Conservation (phyloP, 2,329 filamentous ascomycete species). For the Talaromyces sp. region DNA sequence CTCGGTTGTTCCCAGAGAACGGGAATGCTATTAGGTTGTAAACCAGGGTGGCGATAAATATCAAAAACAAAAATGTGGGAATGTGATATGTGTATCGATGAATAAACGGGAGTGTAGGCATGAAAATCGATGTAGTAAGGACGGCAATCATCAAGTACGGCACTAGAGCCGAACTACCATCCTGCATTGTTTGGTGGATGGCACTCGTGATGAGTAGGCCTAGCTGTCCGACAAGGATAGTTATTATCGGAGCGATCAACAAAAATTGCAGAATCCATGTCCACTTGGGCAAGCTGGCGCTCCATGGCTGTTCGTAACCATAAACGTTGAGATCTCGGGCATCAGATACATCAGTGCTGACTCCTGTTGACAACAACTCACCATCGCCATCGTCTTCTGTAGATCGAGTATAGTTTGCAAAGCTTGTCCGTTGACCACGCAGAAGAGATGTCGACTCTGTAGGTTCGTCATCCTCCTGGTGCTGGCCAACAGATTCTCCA, state of each 20-base stretch:
- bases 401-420: slow-evolving; percentile 51
- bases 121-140: slow-evolving; percentile 67
- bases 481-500: slow-evolving; percentile 37
- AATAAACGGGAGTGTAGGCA: slow-evolving; percentile 77
- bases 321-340: slow-evolving; percentile 48
- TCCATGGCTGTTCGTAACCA: slow-evolving; percentile 81
- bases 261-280: slow-evolving; percentile 86
- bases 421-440: slow-evolving; percentile 51
- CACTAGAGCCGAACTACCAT: slow-evolving; percentile 69
- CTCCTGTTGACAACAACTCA: slow-evolving; percentile 24
- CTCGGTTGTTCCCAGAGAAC: slow-evolving; percentile 72
- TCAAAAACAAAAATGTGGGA: slow-evolving; percentile 68
- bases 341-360: slow-evolving; percentile 26
- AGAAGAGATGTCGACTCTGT: slow-evolving; percentile 59
- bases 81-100: slow-evolving; percentile 83
- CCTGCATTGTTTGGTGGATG: slow-evolving; percentile 75
- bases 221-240: slow-evolving; percentile 74
- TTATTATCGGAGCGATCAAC: slow-evolving; percentile 70
- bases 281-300: slow-evolving; percentile 71
- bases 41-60: slow-evolving; percentile 71
- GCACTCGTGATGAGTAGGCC: slow-evolving; percentile 69
- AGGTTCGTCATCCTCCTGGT: slow-evolving; percentile 38
- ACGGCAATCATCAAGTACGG: slow-evolving; percentile 69
- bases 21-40: slow-evolving; percentile 89
- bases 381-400: slow-evolving; percentile 30